Percentiles rank a stretch among this genome's conserved stretches.
These are phyloP conservation scores for Trypanosoma grayi DNA, from an alignment of 208 protist species.

Conservation along the genomic window DNA sequence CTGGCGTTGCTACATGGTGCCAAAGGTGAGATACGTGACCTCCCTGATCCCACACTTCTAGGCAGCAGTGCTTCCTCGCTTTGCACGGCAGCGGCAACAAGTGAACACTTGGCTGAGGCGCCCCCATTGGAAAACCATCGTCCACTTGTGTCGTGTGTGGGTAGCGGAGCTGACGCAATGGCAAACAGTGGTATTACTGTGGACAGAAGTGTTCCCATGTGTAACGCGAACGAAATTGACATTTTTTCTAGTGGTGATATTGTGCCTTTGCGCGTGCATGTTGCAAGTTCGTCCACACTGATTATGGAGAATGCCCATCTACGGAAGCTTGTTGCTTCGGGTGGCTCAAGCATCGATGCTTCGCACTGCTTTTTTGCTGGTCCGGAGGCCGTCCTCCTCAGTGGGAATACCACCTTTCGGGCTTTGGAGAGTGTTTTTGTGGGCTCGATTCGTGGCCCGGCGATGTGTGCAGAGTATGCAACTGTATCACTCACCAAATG, in stretches of 20 bases:
- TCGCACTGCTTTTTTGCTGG: conserved; percentile 23
- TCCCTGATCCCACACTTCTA: not conserved
- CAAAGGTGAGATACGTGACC: conserved; percentile 15
- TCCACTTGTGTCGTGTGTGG: not conserved
- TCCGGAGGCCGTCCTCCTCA: conserved; percentile 10
- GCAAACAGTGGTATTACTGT: not conserved
- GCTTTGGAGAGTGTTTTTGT: conserved; percentile 16
- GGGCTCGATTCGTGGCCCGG: conserved; percentile 15
- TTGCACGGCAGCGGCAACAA: not conserved
- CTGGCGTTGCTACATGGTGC: conserved; percentile 16
- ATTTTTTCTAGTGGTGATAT: conserved; percentile 1
- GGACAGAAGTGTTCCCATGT: not conserved
- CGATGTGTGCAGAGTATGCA: conserved; percentile 4
- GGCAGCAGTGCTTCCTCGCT: not conserved
- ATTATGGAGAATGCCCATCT: conserved; percentile 11
- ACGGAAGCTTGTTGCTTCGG: conserved; percentile 11
- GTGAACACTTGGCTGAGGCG: not conserved
- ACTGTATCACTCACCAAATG: conserved; percentile 8
- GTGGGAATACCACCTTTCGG: not conserved
- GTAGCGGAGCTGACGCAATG: not conserved
- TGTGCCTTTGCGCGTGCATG: conserved; percentile 13
- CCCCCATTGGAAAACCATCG: not conserved
- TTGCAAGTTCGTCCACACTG: conserved; percentile 1
- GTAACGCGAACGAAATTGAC: not conserved
- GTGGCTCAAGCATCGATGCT: conserved; percentile 1